Evolutionary conservation across 2,329 filamentous ascomycete species (phyloP), one percentile per base, ranked within the genome.

Genomic region (Ambrosiella xylebori): DNA sequence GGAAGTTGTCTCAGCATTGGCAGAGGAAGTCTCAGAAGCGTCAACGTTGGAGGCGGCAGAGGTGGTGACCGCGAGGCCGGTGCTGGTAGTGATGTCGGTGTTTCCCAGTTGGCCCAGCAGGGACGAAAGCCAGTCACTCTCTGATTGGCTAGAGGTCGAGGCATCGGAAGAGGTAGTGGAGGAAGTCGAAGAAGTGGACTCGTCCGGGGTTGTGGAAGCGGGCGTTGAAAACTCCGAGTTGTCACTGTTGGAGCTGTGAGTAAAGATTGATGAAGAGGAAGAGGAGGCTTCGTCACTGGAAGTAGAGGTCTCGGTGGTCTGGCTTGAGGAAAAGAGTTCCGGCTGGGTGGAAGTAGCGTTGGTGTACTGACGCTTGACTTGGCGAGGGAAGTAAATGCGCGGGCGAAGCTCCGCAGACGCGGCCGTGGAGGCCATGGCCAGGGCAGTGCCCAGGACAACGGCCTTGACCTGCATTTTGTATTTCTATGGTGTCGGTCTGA

Each of bases 321-420:
- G n/a, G 17, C 50, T 53, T 35, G 27, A 38, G 9, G 50, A 53
- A 54, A 65, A 64, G 1, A 64, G 60, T 15, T 62, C 63, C 36
- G 64, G 57, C 56, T 65, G 65, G 45, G 70, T 70, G 61, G 66
- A 65, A n/a, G 73, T 74, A 12, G 65, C 66, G 64, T 77, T 77
- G 61, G 64, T 64, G 57, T 73, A 70, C 60, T 76, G 70, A 57
- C 77, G 73, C 68, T 76, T 80, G 64, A 81, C 70, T 49, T 79
- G 72, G 58, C 75, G 72, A 11, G 79, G 79, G 62, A 76, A 81
- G 66, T 80, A 81, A 64, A 79, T 77, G 65, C 71, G 74, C 15
- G 77, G 77, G 61, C 70, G 69, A 41, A 66, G 63, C 57, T 74
- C 70, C 19, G 74, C 75, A 62, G 68, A 68, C 58, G 69, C 71